Evolutionary conservation across 805 yeast species (phyloP), one percentile per base, ranked within the genome.

Genomic region (Aciculoconidium aculeatum): DNA sequence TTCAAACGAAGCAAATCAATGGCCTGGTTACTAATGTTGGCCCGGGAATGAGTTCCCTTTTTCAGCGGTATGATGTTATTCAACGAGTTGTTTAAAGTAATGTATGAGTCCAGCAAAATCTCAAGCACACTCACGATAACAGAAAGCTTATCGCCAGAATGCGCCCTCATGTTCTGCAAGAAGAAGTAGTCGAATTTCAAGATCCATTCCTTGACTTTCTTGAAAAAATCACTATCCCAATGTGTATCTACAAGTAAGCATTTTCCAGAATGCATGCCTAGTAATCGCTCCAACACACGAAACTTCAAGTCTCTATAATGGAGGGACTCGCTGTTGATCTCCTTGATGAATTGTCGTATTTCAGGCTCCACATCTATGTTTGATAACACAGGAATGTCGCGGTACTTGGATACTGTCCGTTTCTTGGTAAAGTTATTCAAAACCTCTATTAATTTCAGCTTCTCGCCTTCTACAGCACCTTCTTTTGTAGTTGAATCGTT

Each of bases 101-200:
- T 62, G 58, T 58, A 69, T 15, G 39, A 37, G 39, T 76, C 73
- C 0, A 68, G 53, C 8, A 74, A 40, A 1, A 72, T 39, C 36
- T 76, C 82, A 38, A 52, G 63, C 3, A 70, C 41, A 1, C 74
- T 53, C 3, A 66, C 48, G 1, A 65, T 45, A 11, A 60, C 44
- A 2, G 42, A 36, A 10, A 56, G 27, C n/a, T 40, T 30, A 3
- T 25, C 15, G 11, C 21, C 10, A n/a, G n/a, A n/a, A n/a, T n/a
- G n/a, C n/a, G n/a, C n/a, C 10, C 26, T 29, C 18, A 43, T 34
- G 3, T 21, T 11, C 6, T 36, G 30, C 17, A 41, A 28, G 3
- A 56, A 26, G 8, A 31, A 37, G 2, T 31, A 29, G 27, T 63
- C 70, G 22, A 45, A 37, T 28, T 54, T 63, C 21, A 50, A 11